Conservation (phyloP, 495 filamentous ascomycete species). For the Penicillium desertorum region DNA sequence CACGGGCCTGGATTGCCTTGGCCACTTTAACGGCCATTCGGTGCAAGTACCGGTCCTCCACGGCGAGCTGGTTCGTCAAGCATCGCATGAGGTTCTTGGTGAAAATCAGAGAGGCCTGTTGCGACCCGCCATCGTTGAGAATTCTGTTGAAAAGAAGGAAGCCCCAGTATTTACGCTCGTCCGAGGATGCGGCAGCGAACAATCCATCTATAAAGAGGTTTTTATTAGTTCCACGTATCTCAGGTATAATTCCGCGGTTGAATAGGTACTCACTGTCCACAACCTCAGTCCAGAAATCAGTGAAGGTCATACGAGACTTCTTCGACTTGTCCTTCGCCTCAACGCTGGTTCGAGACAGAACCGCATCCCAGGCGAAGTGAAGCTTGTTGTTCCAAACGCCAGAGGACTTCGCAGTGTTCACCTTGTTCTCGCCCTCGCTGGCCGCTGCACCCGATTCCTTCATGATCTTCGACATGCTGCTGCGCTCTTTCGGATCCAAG, state of each 20-base stretch:
- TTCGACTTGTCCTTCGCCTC: conserved; percentile 34
- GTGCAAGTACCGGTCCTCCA: conserved; percentile 83
- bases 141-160: conserved; percentile 80
- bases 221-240: conserved; percentile 12
- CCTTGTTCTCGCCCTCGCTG: conserved; percentile 44
- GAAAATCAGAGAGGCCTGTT: conserved; percentile 60
- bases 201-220: conserved; percentile 59
- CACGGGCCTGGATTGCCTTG: conserved; percentile 64
- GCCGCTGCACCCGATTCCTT: conserved; percentile 66
- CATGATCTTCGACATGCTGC: conserved; percentile 67
- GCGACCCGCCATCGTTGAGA: conserved; percentile 50
- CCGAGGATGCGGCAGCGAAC: conserved; percentile 75
- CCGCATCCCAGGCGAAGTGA: conserved; percentile 84
- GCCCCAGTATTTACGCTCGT: conserved; percentile 86
- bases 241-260: not conserved
- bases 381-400: conserved; percentile 78
- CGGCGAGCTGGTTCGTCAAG: conserved; percentile 81
- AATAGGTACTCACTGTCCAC: conserved; percentile 69
- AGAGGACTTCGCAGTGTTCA: conserved; percentile 53
- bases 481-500: conserved; percentile 60
- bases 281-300: conserved; percentile 82
- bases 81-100: conserved; percentile 79
- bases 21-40: conserved; percentile 70
- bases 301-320: conserved; percentile 53
- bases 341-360: conserved; percentile 53